Evolutionary conservation across 176 grass and related monocot genomes (phyloP).

Genomic region (Cocos nucifera): DNA sequence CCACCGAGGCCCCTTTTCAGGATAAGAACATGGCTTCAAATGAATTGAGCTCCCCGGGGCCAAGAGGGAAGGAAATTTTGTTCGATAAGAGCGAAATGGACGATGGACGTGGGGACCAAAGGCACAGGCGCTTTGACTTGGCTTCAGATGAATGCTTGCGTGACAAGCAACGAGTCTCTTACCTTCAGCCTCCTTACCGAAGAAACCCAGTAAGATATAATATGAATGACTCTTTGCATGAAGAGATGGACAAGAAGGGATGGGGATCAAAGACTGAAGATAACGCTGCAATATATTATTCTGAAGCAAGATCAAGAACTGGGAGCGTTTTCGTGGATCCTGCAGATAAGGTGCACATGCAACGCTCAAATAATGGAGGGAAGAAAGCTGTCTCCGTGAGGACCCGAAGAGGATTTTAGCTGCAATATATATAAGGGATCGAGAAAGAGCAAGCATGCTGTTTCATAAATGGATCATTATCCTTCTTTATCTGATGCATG

Average conservation of each 20-base stretch:
- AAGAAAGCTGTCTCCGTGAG: slow-evolving; percentile 1
- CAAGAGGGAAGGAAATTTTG: slow-evolving; percentile 2
- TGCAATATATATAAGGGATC: neutral
- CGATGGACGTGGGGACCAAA: neutral
- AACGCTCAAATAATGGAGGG: neutral
- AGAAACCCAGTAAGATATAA: neutral
- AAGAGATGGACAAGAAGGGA: too few relatives aligned
- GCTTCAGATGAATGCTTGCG: neutral
- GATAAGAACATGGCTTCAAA: neutral
- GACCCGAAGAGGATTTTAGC: slow-evolving; percentile 14
- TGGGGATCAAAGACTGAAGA: too few relatives aligned
- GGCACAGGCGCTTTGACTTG: too few relatives aligned
- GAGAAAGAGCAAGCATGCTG: too few relatives aligned
- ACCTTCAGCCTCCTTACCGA: neutral
- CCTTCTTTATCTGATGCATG: too few relatives aligned
- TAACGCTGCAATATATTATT: too few relatives aligned
- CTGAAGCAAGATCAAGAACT: too few relatives aligned
- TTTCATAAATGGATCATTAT: too few relatives aligned
- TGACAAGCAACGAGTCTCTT: neutral
- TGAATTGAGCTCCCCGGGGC: neutral
- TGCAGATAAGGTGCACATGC: too few relatives aligned
- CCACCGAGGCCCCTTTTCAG: neutral
- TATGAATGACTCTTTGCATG: neutral
- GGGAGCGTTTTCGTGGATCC: too few relatives aligned
- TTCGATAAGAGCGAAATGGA: neutral